A percentile compares a stretch with the other conserved stretches of the same genome.
These are phyloP conservation scores for Rhizophora mangle DNA, from an alignment of 345 rosid species.

Conservation along the genomic window DNA sequence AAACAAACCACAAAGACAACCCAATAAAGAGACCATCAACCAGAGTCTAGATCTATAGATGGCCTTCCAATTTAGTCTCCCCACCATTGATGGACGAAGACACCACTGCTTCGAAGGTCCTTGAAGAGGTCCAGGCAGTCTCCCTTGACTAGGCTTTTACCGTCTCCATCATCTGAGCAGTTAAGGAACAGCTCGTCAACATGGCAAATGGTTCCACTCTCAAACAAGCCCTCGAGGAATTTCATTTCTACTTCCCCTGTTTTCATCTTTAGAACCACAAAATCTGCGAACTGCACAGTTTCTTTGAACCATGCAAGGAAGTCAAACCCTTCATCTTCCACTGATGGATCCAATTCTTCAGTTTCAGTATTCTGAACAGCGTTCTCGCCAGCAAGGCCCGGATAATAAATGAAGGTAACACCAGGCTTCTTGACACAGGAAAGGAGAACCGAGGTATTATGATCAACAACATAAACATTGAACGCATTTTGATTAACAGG, in stretches of 20 bases:
- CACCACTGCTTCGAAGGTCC: constrained; percentile 64
- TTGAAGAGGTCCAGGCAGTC: constrained; percentile 51
- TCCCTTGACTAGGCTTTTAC: constrained; percentile 22
- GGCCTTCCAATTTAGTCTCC: constrained; percentile 34
- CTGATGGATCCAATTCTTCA: constrained; percentile 48
- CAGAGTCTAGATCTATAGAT: neutral
- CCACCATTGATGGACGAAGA: constrained; percentile 93
- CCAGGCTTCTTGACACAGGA: constrained; percentile 73
- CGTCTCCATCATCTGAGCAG: constrained; percentile 39
- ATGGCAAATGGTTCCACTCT: constrained; percentile 65
- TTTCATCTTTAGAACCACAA: constrained; percentile 80
- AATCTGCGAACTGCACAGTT: constrained; percentile 67
- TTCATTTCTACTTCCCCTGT: constrained; percentile 53
- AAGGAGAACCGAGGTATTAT: constrained; percentile 68
- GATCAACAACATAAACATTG: constrained; percentile 69
- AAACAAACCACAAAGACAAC: neutral
- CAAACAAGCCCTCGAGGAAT: constrained; percentile 56
- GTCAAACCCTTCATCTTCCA: constrained; percentile 60
- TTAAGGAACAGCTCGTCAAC: constrained; percentile 78
- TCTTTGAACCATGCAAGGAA: constrained; percentile 80
- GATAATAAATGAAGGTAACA: constrained; percentile 71
- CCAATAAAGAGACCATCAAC: neutral
- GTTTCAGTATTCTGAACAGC: constrained; percentile 9
- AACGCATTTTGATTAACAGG: constrained; percentile 59
- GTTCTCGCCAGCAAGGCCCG: constrained; percentile 57